Base-by-base conservation (phyloP, 2,329 filamentous ascomycete species). In the Coleophoma eucalyptorum region DNA sequence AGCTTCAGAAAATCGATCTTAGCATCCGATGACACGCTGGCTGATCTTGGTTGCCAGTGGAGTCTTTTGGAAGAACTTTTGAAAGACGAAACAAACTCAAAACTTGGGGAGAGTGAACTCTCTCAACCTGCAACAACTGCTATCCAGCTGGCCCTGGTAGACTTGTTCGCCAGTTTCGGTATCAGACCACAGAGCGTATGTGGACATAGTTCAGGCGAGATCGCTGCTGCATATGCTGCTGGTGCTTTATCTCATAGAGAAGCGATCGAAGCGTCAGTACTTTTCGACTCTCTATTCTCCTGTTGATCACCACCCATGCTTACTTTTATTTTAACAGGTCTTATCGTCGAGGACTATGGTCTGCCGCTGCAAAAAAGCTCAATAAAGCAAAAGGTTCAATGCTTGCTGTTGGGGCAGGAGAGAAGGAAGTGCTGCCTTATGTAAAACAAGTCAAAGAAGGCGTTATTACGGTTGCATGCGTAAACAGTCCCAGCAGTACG, bases 131-230 rank as follows among this genome's bases (percentile, higher is more conserved):
- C 68, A 66, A 72, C 66, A 50, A 74, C 72, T 0, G 71, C 74
- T 0, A 53, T 79, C 2, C 76, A 79, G 56, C 60, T 79, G 11
- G 50, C 67, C 1, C 57, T 78, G 3, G 67, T 71, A 0, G 62
- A 70, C 8, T 62, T 78, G 4, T 62, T 78, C 0, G 26, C 67
- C 20, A 68, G 69, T 1, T 75, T 67, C 65, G 67, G 65, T 2
- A 59, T 77, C 19, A 55, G 50, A 5, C 69, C 72, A 0, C 46
- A 55, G 0, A 64, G 60, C 2, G 71, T 74, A 0, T 60, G 66
- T 4, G 72, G 74, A 2, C 74, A 77, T 55, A 75, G 71, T 1
- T 68, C 63, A 33, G 74, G 74, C 10, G 74, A 77, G 51, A 75
- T 76, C 26, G 72, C 60, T 3, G 74, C 74, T 1, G 73, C 73